Base-by-base conservation (phyloP, 139 green algal species). In the Astrephomene gubernaculifera region DNA sequence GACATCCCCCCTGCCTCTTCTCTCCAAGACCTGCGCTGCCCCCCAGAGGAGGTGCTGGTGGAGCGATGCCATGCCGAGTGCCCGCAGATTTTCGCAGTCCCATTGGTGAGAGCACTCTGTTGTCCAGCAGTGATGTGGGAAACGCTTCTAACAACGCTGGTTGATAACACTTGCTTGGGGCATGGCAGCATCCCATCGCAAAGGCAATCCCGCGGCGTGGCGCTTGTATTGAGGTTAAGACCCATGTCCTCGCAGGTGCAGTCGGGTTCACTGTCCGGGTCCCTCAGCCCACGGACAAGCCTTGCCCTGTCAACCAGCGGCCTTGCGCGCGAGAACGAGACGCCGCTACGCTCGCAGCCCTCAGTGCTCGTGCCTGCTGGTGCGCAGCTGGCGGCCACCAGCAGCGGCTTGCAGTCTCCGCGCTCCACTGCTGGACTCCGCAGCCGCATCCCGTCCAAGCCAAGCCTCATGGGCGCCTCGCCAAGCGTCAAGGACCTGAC, bases 1-100 rank as follows among this genome's bases (percentile, higher is more conserved):
- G 24, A 75, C 17, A 71, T 84, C 31, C 87, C 87, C 10, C 22
- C 43, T 0, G 29, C 78, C 8, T 54, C 54, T 2, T 44, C 73
- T 0, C 61, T 90, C 29, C 63, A 60, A 19, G 82, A 90, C 67
- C 86, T 93, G 80, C 80, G 87, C 43, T 93, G 90, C 87, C 82
- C 88, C 0, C 57, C 87, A 29, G 82, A 93, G 72, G 86, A 88
- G 2, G 72, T 90, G 41, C 71, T 93, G 24, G 36, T 91, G 22
- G 78, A 83, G n/a, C 68, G 88, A 24, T 90, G 88, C 41, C 83
- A 89, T 36, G 61, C 64, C 14, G 82, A 90, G 68, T 78, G 82
- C 44, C 49, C 74, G n/a, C 61, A 88, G 43, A 85, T 93, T 9
- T 79, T 90, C 29, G 35, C 79, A 73, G 65, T 33, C 6, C 38